These are phyloP conservation scores for Nigrospora osmanthi DNA, from an alignment of 2,329 filamentous ascomycete species.

Conservation along the genomic window DNA sequence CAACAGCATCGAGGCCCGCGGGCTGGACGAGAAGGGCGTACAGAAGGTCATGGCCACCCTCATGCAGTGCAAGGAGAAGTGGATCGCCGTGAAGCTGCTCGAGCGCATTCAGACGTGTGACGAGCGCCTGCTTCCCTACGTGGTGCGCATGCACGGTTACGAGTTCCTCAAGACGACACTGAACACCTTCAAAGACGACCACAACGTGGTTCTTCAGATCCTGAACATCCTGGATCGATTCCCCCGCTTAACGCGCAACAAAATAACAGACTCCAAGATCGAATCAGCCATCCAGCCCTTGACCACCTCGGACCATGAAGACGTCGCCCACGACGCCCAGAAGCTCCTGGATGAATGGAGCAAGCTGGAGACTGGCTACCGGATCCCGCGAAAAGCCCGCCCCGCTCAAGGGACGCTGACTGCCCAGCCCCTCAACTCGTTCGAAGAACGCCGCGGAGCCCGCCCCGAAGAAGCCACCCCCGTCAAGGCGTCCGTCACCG, in stretches of 20 bases:
- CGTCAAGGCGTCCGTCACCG: constrained; percentile 31
- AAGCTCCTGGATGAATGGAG: constrained; percentile 78
- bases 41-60: constrained; percentile 58
- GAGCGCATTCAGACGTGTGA: constrained; percentile 80
- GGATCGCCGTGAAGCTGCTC: constrained; percentile 94
- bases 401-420: constrained; percentile 37
- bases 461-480: constrained; percentile 31
- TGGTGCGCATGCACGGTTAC: constrained; percentile 96
- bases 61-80: constrained; percentile 98
- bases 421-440: constrained; percentile 42
- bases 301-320: constrained; percentile 59
- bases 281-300: constrained; percentile 71
- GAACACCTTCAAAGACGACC: constrained; percentile 78
- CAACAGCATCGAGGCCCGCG: constrained; percentile 51
- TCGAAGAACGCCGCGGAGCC: constrained; percentile 58
- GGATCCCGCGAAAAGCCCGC: constrained; percentile 86
- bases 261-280: constrained; percentile 94
- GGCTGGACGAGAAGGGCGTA: constrained; percentile 22
- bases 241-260: constrained; percentile 88
- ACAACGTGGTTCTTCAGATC: constrained; percentile 83
- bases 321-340: constrained; percentile 64
- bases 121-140: constrained; percentile 80
- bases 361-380: constrained; percentile 82
- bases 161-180: constrained; percentile 86
- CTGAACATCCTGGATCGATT: constrained; percentile 84